A percentile compares a stretch with the other conserved stretches of the same genome.
phyloP scores from a whole-genome alignment of 2,329 filamentous ascomycete genomes.

The Neospermospora avenae region DNA sequence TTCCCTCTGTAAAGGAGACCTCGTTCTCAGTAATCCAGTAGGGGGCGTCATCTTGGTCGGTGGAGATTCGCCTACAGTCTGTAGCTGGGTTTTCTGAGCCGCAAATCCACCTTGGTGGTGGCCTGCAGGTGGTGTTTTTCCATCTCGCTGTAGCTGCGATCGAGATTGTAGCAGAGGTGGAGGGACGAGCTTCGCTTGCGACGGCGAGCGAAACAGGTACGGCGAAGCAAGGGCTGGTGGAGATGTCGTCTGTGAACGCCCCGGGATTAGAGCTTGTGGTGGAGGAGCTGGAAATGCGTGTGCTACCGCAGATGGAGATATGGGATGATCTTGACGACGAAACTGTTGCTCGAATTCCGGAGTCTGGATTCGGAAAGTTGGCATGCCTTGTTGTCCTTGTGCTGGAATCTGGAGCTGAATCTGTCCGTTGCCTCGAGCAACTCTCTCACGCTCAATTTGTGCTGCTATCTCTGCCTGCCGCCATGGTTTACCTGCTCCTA shows the following conservation, averaged over 20 bases:
- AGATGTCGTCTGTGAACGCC: slow-evolving; percentile 1
- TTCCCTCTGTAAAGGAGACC: background rate
- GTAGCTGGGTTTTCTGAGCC: background rate
- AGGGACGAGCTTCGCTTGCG: slow-evolving; percentile 6
- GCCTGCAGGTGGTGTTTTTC: background rate
- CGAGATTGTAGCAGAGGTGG: slow-evolving; percentile 1
- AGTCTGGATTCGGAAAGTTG: slow-evolving; percentile 1
- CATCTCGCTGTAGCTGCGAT: slow-evolving; percentile 2
- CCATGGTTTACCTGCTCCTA: slow-evolving; percentile 23
- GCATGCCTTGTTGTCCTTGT: slow-evolving; percentile 7
- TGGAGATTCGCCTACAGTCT: background rate
- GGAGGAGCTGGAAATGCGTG: slow-evolving; percentile 9
- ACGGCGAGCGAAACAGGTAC: slow-evolving; percentile 5
- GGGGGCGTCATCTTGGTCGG: background rate
- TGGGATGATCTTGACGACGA: background rate
- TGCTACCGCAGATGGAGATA: background rate
- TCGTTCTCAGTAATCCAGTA: background rate
- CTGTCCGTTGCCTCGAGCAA: slow-evolving; percentile 10
- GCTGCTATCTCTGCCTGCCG: slow-evolving; percentile 27
- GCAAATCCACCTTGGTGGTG: background rate
- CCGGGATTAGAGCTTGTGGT: background rate
- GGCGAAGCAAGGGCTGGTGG: background rate
- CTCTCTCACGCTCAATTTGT: slow-evolving; percentile 17
- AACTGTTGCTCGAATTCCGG: background rate
- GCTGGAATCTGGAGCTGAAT: background rate